Evolutionary conservation across 345 rosid genomes (phyloP).

Genomic region (Lumnitzera littorea): DNA sequence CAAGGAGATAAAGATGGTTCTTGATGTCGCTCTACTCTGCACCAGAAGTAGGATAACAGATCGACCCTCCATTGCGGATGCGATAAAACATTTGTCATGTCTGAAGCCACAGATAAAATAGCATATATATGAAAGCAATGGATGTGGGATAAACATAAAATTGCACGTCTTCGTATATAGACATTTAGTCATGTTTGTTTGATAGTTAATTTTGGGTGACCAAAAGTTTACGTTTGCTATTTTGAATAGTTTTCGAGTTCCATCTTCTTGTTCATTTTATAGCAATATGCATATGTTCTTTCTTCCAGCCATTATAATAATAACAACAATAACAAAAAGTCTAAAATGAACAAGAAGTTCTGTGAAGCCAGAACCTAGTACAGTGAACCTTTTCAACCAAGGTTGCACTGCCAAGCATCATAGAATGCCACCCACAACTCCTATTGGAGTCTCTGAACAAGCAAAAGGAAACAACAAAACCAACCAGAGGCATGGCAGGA

Average conservation of each 20-base stretch:
- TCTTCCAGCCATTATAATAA: too few species aligned
- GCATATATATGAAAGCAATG: background rate
- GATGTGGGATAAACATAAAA: background rate
- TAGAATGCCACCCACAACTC: too few species aligned
- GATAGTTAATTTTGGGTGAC: background rate
- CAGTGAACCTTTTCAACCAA: too few species aligned
- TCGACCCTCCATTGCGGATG: conserved; percentile 60
- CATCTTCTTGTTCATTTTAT: background rate
- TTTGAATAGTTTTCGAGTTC: background rate
- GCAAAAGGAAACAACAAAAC: too few species aligned
- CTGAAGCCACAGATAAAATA: conserved; percentile 20
- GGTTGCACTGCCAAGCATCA: too few species aligned
- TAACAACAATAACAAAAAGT: too few species aligned
- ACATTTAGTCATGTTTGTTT: background rate
- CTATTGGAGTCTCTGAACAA: too few species aligned
- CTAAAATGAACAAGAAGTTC: too few species aligned
- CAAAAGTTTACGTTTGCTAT: background rate
- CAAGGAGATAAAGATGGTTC: conserved; percentile 46
- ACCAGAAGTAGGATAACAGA: conserved; percentile 40
- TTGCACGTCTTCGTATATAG: background rate
- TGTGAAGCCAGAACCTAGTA: too few species aligned
- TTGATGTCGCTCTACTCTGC: conserved; percentile 75
- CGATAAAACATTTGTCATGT: conserved; percentile 51
- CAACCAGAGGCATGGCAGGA: too few species aligned
- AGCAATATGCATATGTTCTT: background rate